Evolutionary conservation across 2,329 filamentous ascomycete species (phyloP).

Genomic region (Colletotrichum filicis): DNA sequence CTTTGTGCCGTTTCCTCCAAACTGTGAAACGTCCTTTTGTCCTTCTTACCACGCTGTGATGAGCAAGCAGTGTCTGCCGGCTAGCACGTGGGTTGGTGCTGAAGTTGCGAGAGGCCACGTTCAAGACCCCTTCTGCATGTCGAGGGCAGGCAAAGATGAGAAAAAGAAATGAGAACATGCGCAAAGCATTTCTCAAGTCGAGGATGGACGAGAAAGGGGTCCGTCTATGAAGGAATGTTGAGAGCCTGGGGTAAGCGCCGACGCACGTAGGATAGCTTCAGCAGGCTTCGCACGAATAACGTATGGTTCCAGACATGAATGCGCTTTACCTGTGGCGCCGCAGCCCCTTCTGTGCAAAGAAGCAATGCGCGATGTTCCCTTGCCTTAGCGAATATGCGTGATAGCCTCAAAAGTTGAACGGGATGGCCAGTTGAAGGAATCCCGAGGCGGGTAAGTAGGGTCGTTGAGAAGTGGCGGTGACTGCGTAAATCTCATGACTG

Average conservation of each 20-base stretch:
- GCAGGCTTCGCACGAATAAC: slow-evolving; percentile 33
- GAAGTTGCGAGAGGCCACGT: slow-evolving; percentile 18
- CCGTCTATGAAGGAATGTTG: slow-evolving; percentile 31
- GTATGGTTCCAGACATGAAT: slow-evolving; percentile 14
- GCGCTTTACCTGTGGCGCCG: neutral
- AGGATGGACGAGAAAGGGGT: slow-evolving; percentile 28
- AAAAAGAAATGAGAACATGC: slow-evolving; percentile 18
- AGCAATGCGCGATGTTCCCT: neutral
- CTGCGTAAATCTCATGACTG: slow-evolving; percentile 32
- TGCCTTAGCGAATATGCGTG: neutral
- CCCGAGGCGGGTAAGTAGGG: neutral
- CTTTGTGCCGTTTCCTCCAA: slow-evolving; percentile 36
- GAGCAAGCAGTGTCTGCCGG: slow-evolving; percentile 30
- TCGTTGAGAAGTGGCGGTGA: slow-evolving; percentile 31
- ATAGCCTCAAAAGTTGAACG: neutral
- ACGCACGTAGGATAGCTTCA: slow-evolving; percentile 35
- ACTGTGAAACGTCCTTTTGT: slow-evolving; percentile 27
- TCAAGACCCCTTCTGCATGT: slow-evolving; percentile 20
- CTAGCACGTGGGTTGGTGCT: slow-evolving; percentile 21
- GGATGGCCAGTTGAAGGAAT: neutral
- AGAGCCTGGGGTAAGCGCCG: slow-evolving; percentile 33
- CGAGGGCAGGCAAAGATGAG: slow-evolving; percentile 12
- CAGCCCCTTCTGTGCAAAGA: neutral
- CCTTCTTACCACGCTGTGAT: slow-evolving; percentile 26
- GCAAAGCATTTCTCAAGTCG: slow-evolving; percentile 7